These are phyloP conservation scores for Ogataea naganishii DNA, from an alignment of 805 yeast genomes.

Conservation along the genomic window DNA sequence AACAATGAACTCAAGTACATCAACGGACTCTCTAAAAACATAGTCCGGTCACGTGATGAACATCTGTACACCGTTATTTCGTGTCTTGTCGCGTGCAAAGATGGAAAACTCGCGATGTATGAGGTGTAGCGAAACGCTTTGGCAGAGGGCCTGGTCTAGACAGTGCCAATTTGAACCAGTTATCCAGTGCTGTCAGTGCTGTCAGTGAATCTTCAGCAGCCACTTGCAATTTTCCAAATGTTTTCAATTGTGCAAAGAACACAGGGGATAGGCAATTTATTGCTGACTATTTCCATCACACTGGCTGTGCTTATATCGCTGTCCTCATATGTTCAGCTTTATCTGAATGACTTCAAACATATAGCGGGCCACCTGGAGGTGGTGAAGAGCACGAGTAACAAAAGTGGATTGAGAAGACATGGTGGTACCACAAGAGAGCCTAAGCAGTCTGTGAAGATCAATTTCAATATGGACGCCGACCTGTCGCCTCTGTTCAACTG, in stretches of 20 bases:
- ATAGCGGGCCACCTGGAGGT: constrained; percentile 18
- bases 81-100: constrained; percentile 24
- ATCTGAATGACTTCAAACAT: constrained; percentile 33
- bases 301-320: constrained; percentile 6
- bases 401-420: constrained; percentile 14
- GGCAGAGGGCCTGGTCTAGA: not conserved
- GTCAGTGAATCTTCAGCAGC: not conserved
- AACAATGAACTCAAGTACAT: constrained; percentile 8
- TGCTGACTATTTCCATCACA: not conserved
- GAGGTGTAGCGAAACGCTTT: not conserved
- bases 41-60: constrained; percentile 21
- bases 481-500: constrained; percentile 79
- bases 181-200: not conserved
- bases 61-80: constrained; percentile 13
- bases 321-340: constrained; percentile 41
- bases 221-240: constrained; percentile 1
- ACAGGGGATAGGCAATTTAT: constrained; percentile 1
- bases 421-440: constrained; percentile 62
- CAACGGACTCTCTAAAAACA: constrained; percentile 25
- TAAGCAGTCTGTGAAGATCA: constrained; percentile 66
- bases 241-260: constrained; percentile 3
- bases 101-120: constrained; percentile 22
- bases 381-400: constrained; percentile 4
- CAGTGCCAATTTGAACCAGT: not conserved
- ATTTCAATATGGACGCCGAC: constrained; percentile 70